These are phyloP conservation scores for Didymella segeticola DNA, from an alignment of 2,329 filamentous ascomycete species.

Conservation along the genomic window DNA sequence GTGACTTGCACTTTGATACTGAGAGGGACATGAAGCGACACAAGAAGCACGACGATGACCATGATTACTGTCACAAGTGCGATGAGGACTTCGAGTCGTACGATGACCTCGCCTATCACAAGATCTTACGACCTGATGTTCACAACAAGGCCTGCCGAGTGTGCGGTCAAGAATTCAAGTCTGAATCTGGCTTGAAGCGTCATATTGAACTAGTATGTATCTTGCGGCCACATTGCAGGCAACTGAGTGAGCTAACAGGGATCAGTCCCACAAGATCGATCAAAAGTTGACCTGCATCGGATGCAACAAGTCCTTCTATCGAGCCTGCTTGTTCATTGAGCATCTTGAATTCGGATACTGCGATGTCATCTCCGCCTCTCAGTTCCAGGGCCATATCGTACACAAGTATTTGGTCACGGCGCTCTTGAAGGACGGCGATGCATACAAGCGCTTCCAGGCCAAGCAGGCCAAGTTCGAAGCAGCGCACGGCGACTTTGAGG, in stretches of 20 bases:
- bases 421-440: constrained; percentile 29
- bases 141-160: constrained; percentile 63
- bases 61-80: constrained; percentile 57
- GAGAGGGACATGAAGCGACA: constrained; percentile 58
- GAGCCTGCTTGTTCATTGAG: constrained; percentile 57
- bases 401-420: constrained; percentile 58
- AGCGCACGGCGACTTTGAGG: constrained; percentile 36
- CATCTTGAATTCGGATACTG: constrained; percentile 65
- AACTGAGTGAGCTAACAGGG: neutral
- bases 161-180: constrained; percentile 64
- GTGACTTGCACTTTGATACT: constrained; percentile 55
- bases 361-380: constrained; percentile 46
- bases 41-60: constrained; percentile 54
- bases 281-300: constrained; percentile 62
- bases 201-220: constrained; percentile 60
- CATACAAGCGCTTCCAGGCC: constrained; percentile 33
- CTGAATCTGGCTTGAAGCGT: constrained; percentile 56
- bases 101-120: constrained; percentile 57
- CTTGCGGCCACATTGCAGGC: neutral
- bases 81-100: constrained; percentile 55
- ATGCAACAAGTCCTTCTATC: constrained; percentile 57
- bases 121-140: constrained; percentile 44
- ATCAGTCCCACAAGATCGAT: constrained; percentile 56
- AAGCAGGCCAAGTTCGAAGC: constrained; percentile 41
- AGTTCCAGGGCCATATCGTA: constrained; percentile 58